These are phyloP conservation scores for Polytrichum formosum DNA, from an alignment of 225 moss, liverwort and hornwort genomes.

Conservation along the genomic window DNA sequence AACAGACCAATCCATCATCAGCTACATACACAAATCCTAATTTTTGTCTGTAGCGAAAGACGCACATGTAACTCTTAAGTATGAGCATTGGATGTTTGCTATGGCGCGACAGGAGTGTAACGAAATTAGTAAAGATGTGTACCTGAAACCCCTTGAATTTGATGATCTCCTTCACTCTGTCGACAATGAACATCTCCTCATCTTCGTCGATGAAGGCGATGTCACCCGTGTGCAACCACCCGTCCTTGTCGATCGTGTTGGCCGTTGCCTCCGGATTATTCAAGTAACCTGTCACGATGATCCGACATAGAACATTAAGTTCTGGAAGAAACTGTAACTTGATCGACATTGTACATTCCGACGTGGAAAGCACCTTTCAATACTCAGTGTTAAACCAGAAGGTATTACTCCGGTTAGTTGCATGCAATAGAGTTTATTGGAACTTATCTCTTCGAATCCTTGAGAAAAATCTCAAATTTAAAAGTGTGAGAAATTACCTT, in stretches of 20 bases:
- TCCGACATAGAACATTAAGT: no score
- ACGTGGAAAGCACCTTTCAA: no score
- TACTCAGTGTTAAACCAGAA: no score
- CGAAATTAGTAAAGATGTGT: neutral
- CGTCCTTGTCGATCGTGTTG: slow-evolving; percentile 56
- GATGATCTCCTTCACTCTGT: slow-evolving; percentile 79
- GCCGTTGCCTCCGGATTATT: slow-evolving; percentile 56
- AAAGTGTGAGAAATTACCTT: slow-evolving; percentile 6
- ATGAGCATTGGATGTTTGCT: neutral
- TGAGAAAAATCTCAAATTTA: neutral
- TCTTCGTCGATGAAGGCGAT: slow-evolving; percentile 58
- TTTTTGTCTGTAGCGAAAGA: neutral
- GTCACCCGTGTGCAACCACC: slow-evolving; percentile 74
- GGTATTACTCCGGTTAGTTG: no score
- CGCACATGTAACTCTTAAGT: no score
- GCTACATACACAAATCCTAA: neutral
- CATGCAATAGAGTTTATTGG: no score
- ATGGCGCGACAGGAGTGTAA: neutral
- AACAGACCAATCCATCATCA: neutral
- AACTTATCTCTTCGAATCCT: no score
- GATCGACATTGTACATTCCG: no score
- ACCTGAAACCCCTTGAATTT: slow-evolving; percentile 82
- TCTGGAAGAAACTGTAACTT: no score
- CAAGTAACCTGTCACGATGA: slow-evolving; percentile 43
- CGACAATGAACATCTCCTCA: slow-evolving; percentile 79